Base-by-base conservation (phyloP, 164 flowering plant genomes). In the Buxus sempervirens region DNA sequence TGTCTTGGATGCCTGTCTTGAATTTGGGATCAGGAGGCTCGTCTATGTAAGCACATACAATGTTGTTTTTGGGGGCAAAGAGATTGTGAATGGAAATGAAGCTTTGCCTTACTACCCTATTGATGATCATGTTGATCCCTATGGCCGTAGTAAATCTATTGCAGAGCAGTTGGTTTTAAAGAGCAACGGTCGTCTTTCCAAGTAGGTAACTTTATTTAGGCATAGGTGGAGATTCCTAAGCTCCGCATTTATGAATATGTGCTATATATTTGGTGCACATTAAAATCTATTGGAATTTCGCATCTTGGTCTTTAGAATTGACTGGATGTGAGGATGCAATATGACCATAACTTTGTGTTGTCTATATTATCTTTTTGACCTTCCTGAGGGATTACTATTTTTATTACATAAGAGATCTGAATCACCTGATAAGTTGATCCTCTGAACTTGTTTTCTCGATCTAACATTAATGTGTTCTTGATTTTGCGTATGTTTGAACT, bases 161-260 rank as follows among this genome's bases (percentile, higher is more conserved):
- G 96, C 97, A 12, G 99, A 95, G 63, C 99, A 92, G 78, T 74
- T 95, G 68, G 94, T 95, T 75, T 80, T 95, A 48, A 90, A 90
- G 82, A 80, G 74, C 79, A 95, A 87, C 75, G 94, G 90, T 14
- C 94, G 88, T n/a, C 88, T 85, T 22, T 79, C 84, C 66, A 90
- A 85, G 98, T 94, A 79, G 71, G 90, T 82, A 41, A 48, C 41
- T 32, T 51, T 42, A 36, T 45, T 48, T 59, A 58, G 63, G 28
- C 10, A 20, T 45, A 59, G 16, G 28, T 32, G 38, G 38, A 3
- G 38, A 32, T n/a, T n/a, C 38, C 51, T 15, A 10, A 45, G 2
- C 51, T 45, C 51, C 51, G 12, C 12, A 10, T 10, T 15, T 10
- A 45, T 45, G 51, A 1, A 45, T 15, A 6, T 45, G 18, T 45